Conservation (phyloP, 208 protist genomes). For the Naegleria fowleri region DNA sequence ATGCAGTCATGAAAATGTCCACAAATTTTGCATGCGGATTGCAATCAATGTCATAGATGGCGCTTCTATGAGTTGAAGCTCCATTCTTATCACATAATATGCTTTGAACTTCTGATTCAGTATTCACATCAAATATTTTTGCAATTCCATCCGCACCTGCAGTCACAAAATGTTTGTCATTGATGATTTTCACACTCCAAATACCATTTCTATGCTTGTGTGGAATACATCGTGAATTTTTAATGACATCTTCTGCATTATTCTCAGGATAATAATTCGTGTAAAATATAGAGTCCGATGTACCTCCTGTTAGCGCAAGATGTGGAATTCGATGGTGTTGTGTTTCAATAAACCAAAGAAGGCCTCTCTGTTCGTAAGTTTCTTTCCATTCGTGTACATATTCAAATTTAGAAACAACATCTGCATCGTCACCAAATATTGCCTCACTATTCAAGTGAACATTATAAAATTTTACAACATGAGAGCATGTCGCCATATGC, state of each 20-base stretch:
- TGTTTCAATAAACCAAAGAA: not conserved
- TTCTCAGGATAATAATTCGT: not conserved
- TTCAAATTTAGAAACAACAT: not conserved
- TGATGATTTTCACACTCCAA: not conserved
- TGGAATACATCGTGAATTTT: not conserved
- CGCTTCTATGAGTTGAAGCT: not conserved
- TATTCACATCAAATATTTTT: not conserved
- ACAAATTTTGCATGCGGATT: not conserved
- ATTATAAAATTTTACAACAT: conserved; percentile 2
- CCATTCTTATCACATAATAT: not conserved
- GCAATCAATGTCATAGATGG: not conserved
- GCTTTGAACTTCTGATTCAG: not conserved
- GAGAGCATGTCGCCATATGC: not conserved
- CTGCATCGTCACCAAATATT: not conserved
- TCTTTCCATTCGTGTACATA: not conserved
- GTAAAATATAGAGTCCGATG: not conserved
- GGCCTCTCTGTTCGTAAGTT: not conserved
- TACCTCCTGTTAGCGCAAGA: not conserved
- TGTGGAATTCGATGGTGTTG: not conserved
- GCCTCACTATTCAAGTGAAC: not conserved
- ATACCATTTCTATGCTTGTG: not conserved
- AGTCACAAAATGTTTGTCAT: not conserved
- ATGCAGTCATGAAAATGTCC: not conserved
- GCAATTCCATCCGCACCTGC: not conserved
- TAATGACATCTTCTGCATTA: not conserved